These are phyloP conservation scores for Chaetomium cochliodes DNA, from an alignment of 495 filamentous ascomycete species.

Conservation along the genomic window DNA sequence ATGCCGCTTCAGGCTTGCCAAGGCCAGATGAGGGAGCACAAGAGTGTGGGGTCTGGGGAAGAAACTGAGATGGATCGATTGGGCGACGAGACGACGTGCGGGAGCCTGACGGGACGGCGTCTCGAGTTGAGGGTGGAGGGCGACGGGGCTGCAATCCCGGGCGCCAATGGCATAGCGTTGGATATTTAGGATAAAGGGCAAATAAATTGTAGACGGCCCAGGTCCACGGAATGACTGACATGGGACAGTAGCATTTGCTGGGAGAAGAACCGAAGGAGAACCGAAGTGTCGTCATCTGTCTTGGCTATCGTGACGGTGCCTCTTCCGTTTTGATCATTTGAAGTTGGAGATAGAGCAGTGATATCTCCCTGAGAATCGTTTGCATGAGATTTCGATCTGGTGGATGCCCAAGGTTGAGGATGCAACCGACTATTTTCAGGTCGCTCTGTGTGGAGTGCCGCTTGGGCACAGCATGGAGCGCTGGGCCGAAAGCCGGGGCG, in stretches of 20 bases:
- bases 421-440: not conserved
- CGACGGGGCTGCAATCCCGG: not conserved
- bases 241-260: not conserved
- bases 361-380: not conserved
- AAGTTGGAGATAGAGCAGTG: not conserved
- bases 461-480: not conserved
- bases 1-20: slow-evolving; percentile 6
- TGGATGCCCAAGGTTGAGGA: not conserved
- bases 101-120: not conserved
- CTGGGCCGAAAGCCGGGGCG: not conserved
- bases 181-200: slow-evolving; percentile 4
- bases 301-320: not conserved
- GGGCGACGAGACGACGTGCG: not conserved
- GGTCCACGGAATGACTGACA: not conserved
- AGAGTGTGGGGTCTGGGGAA: slow-evolving; percentile 5
- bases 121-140: not conserved
- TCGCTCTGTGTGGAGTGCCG: not conserved
- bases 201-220: not conserved
- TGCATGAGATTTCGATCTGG: too few relatives aligned
- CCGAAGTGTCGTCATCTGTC: not conserved
- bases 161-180: slow-evolving; percentile 12
- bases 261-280: not conserved
- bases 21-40: not conserved
- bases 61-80: not conserved
- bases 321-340: not conserved